phyloP scores from a whole-genome alignment of 108 stramenopile species.

The Mediolabrus comicus region DNA sequence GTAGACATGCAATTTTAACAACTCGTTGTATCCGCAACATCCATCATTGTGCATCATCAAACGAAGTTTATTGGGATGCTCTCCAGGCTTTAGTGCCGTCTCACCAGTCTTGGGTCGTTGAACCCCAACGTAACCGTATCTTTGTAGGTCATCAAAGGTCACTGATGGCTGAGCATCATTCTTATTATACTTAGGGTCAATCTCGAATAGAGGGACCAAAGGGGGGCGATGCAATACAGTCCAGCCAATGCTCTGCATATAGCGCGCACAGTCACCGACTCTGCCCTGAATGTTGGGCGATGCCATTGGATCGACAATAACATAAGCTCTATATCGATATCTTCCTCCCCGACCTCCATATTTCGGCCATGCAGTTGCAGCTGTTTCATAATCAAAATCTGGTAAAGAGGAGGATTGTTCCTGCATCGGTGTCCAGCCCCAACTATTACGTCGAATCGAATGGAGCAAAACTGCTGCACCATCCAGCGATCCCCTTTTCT shows the following conservation, averaged over 20 bases:
- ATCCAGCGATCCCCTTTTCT: conserved; percentile 15
- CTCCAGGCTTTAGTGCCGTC: conserved; percentile 3
- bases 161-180: neutral
- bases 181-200: conserved; percentile 5
- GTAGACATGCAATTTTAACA: conserved; percentile 74
- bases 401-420: neutral
- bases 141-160: conserved; percentile 21
- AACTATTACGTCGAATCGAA: conserved; percentile 39
- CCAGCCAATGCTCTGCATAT: conserved; percentile 32
- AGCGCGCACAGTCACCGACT: conserved; percentile 28
- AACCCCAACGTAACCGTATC: conserved; percentile 21
- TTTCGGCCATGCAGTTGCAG: conserved; percentile 5
- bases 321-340: conserved; percentile 37
- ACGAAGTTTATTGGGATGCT: conserved; percentile 23
- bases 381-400: neutral
- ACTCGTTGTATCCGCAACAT: conserved; percentile 75
- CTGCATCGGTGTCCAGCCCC: conserved; percentile 31
- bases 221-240: conserved; percentile 42
- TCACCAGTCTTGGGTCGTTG: conserved; percentile 23
- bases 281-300: conserved; percentile 1
- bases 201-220: conserved; percentile 36
- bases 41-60: conserved; percentile 44
- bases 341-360: conserved; percentile 40
- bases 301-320: conserved; percentile 35
- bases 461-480: conserved; percentile 46